Conservation (phyloP, 2,329 filamentous ascomycete species). For the Fusarium zealandicum region DNA sequence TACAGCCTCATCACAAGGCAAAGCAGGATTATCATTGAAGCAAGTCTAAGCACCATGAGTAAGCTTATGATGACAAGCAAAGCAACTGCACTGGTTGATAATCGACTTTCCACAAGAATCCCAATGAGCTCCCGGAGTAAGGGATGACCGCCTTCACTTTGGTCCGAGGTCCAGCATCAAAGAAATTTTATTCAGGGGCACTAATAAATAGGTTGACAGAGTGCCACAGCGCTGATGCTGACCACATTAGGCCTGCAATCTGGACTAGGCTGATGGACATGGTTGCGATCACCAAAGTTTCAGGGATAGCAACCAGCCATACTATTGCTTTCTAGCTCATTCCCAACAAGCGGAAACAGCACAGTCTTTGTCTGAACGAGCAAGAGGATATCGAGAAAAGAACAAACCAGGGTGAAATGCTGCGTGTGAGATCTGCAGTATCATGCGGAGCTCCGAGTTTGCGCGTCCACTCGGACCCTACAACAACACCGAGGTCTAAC, state of each 20-base stretch:
- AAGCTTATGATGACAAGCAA: slow-evolving; percentile 30
- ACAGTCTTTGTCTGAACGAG: background rate
- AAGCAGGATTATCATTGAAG: background rate
- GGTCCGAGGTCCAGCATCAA: background rate
- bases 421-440: slow-evolving; percentile 23
- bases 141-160: background rate
- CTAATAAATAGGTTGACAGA: too few species aligned
- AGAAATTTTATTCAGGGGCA: too few species aligned
- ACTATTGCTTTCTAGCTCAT: too few species aligned
- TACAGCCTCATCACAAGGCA: slow-evolving; percentile 8
- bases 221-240: background rate
- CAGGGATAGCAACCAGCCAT: background rate
- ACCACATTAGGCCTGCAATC: slow-evolving; percentile 11
- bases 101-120: background rate
- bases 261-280: background rate
- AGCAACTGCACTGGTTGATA: background rate
- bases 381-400: background rate
- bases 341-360: background rate
- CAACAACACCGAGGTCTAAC: slow-evolving; percentile 6
- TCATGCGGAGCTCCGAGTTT: slow-evolving; percentile 9
- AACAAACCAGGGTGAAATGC: slow-evolving; percentile 19
- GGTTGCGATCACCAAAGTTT: slow-evolving; percentile 9
- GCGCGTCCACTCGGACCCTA: slow-evolving; percentile 10
- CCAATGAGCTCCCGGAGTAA: background rate
- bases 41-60: slow-evolving; percentile 12